Conservation (phyloP, 2,329 filamentous ascomycete genomes). For the Hypoxylon sp. region DNA sequence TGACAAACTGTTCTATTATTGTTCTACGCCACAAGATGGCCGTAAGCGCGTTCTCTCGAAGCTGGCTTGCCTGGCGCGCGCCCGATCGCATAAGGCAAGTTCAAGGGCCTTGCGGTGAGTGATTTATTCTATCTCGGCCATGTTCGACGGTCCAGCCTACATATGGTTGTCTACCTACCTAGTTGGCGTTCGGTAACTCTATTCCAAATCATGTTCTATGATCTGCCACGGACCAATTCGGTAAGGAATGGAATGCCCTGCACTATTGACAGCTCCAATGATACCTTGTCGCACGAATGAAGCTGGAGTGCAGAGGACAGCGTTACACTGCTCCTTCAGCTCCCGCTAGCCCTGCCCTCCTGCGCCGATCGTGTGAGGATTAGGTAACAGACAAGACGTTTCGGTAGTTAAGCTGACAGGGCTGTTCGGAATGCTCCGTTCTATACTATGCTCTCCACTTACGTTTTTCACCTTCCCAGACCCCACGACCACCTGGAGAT, state of each 20-base stretch:
- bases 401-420: conserved; percentile 33
- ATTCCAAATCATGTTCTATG: background rate
- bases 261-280: conserved; percentile 9
- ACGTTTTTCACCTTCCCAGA: conserved; percentile 7
- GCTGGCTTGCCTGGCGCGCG: background rate
- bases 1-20: background rate
- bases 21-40: conserved; percentile 12
- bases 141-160: background rate
- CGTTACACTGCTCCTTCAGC: conserved; percentile 40
- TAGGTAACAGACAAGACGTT: conserved; percentile 11
- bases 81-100: background rate
- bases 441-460: background rate
- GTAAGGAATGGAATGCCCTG: background rate
- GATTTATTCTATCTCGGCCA: conserved; percentile 2
- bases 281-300: conserved; percentile 12
- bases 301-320: conserved; percentile 25
- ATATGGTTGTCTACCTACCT: background rate
- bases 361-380: conserved; percentile 12
- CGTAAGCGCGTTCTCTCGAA: background rate
- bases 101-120: conserved; percentile 2
- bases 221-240: background rate
- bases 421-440: background rate
- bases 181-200: background rate
- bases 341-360: conserved; percentile 30
- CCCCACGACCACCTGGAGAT: conserved; percentile 2